These are phyloP conservation scores for Kluyveromyces sp. DNA, from an alignment of 1,139 yeast genomes.

Conservation along the genomic window DNA sequence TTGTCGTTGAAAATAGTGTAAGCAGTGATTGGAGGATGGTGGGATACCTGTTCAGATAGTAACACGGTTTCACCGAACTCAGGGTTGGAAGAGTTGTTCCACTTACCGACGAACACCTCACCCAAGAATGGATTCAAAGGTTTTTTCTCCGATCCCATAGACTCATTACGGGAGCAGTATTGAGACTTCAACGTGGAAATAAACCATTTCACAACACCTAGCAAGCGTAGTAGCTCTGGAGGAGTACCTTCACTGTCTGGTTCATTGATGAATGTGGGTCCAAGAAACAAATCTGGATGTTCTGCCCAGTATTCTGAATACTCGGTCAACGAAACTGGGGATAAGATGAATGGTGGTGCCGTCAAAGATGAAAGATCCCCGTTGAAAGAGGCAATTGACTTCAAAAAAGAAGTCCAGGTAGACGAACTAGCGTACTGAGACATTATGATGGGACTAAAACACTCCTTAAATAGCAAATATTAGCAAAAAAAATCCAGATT, in stretches of 20 bases:
- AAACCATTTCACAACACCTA: conserved; percentile 86
- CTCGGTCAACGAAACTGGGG: conserved; percentile 83
- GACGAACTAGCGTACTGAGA: conserved; percentile 28
- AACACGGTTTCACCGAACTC: conserved; percentile 65
- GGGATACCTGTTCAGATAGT: conserved; percentile 86
- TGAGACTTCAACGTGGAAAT: conserved; percentile 86
- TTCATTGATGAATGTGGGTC: conserved; percentile 46
- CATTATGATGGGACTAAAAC: conserved; percentile 10
- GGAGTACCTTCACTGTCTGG: conserved; percentile 30
- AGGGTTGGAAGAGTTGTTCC: conserved; percentile 47
- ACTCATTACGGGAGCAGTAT: conserved; percentile 86
- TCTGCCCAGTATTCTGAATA: conserved; percentile 93
- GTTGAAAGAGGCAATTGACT: conserved; percentile 86
- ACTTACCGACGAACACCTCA: conserved; percentile 82
- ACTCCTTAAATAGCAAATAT: neutral
- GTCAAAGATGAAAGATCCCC: conserved; percentile 92
- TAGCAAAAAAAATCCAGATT: too few species aligned
- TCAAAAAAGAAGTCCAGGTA: conserved; percentile 76
- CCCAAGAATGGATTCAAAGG: conserved; percentile 94
- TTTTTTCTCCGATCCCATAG: conserved; percentile 88
- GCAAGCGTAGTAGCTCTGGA: conserved; percentile 40
- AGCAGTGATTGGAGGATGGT: conserved; percentile 94
- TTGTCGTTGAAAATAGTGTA: conserved; percentile 69
- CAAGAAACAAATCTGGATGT: conserved; percentile 75
- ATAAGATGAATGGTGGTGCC: conserved; percentile 96